Evolutionary conservation across 805 yeast species (phyloP).

Genomic region (Pichia scutulata): DNA sequence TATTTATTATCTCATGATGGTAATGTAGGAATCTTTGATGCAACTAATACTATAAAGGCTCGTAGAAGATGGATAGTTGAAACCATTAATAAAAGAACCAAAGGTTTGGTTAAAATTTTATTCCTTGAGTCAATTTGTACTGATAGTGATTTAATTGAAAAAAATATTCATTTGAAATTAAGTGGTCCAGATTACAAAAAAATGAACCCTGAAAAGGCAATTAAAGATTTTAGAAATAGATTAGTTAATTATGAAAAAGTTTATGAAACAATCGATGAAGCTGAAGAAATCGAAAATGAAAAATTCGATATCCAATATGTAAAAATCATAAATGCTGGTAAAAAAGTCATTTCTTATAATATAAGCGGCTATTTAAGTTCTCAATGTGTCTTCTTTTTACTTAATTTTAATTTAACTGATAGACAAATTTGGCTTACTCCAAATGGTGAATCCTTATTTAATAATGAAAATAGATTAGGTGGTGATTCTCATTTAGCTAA

Average conservation of each 20-base stretch:
- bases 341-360: constrained; percentile 47
- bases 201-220: constrained; percentile 75
- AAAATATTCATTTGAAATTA: constrained; percentile 75
- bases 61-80: constrained; percentile 35
- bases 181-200: constrained; percentile 88
- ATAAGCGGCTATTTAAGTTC: constrained; percentile 51
- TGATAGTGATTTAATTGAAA: constrained; percentile 68
- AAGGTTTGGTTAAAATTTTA: constrained; percentile 30
- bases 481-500: constrained; percentile 28
- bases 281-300: constrained; percentile 34
- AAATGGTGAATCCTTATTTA: constrained; percentile 28
- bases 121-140: constrained; percentile 76
- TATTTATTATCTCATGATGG: constrained; percentile 35
- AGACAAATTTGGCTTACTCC: constrained; percentile 31
- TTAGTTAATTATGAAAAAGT: constrained; percentile 79
- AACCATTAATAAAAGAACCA: constrained; percentile 28
- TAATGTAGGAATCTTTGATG: constrained; percentile 53
- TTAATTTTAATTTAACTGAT: constrained; percentile 33
- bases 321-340: constrained; percentile 57
- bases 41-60: constrained; percentile 46
- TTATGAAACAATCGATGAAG: constrained; percentile 81
- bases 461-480: constrained; percentile 23
- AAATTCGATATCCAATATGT: constrained; percentile 47
- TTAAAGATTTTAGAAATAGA: constrained; percentile 75
- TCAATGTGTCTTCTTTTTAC: constrained; percentile 46